phyloP scores from a whole-genome alignment of 495 filamentous ascomycete species.

The Podospora sp. region DNA sequence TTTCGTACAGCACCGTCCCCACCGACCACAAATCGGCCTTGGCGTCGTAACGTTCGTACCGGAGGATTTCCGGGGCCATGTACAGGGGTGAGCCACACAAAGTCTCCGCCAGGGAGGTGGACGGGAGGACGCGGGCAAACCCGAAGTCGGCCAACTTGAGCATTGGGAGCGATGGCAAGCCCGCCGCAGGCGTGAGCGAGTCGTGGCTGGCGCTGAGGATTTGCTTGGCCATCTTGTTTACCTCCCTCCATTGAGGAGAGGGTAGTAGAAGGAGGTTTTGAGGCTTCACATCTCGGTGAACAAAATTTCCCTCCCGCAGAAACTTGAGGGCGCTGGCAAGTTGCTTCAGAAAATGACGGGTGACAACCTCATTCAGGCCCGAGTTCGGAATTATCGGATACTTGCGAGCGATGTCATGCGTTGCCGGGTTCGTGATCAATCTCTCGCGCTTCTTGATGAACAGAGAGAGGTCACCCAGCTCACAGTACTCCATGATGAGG shows the following conservation, averaged over 20 bases:
- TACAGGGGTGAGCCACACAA: conserved; percentile 97
- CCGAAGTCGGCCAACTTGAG: conserved; percentile 98
- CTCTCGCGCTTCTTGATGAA: conserved; percentile 94
- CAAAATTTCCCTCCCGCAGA: conserved; percentile 77
- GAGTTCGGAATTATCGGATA: conserved; percentile 81
- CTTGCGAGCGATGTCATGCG: conserved; percentile 82
- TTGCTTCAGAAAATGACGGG: conserved; percentile 94
- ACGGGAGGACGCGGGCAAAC: conserved; percentile 87
- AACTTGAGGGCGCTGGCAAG: conserved; percentile 91
- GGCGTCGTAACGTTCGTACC: conserved; percentile 96
- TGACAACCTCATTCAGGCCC: conserved; percentile 90
- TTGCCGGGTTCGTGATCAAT: conserved; percentile 71
- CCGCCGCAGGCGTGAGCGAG: conserved; percentile 76
- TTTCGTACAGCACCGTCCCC: conserved; percentile 92
- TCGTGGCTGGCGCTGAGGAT: conserved; percentile 68
- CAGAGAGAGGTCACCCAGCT: conserved; percentile 85
- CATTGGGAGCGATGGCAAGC: conserved; percentile 86
- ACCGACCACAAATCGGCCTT: conserved; percentile 98
- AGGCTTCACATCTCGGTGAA: conserved; percentile 97
- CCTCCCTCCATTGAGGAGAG: conserved; percentile 62
- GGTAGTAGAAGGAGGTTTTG: conserved; percentile 93
- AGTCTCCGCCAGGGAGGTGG: conserved; percentile 89
- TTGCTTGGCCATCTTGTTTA: conserved; percentile 45
- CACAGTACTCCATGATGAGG: conserved; percentile 98
- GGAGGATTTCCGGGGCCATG: conserved; percentile 97